These are phyloP conservation scores for Xerocomus nothofagi DNA, from an alignment of 1,284 basidiomycete species.

Conservation along the genomic window DNA sequence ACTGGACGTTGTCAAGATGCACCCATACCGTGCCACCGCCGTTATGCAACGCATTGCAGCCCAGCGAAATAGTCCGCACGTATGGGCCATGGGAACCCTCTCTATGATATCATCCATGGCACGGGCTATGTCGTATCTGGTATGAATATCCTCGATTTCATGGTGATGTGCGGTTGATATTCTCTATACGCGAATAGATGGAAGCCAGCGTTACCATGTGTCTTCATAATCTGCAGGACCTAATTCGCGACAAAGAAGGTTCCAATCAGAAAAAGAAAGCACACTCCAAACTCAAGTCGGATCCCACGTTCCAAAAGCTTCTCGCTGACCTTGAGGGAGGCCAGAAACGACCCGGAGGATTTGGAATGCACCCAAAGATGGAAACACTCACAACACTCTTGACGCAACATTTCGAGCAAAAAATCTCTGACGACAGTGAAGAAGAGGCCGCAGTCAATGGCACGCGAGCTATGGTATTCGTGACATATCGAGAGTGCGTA, in stretches of 20 bases:
- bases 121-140: conserved; percentile 80
- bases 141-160: conserved; percentile 37
- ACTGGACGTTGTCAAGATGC: conserved; percentile 37
- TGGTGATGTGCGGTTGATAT: conserved; percentile 3
- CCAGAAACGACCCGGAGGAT: conserved; percentile 45
- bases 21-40: conserved; percentile 35
- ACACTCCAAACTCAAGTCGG: conserved; percentile 46
- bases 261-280: conserved; percentile 39
- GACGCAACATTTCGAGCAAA: conserved; percentile 76
- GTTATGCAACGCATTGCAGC: conserved; percentile 56
- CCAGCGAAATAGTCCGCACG: conserved; percentile 42
- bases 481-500: conserved; percentile 85
- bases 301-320: conserved; percentile 61
- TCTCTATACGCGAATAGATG: conserved; percentile 48
- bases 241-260: conserved; percentile 40
- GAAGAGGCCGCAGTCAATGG: conserved; percentile 33
- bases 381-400: conserved; percentile 76
- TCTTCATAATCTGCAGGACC: conserved; percentile 55
- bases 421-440: conserved; percentile 46
- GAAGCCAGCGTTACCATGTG: conserved; percentile 85
- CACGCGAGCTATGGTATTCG: conserved; percentile 96
- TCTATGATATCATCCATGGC: conserved; percentile 57
- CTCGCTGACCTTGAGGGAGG: conserved; percentile 65
- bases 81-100: conserved; percentile 45
- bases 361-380: conserved; percentile 90